Evolutionary conservation across 2,329 filamentous ascomycete genomes (phyloP).

Genomic region (Zalaria sp.): DNA sequence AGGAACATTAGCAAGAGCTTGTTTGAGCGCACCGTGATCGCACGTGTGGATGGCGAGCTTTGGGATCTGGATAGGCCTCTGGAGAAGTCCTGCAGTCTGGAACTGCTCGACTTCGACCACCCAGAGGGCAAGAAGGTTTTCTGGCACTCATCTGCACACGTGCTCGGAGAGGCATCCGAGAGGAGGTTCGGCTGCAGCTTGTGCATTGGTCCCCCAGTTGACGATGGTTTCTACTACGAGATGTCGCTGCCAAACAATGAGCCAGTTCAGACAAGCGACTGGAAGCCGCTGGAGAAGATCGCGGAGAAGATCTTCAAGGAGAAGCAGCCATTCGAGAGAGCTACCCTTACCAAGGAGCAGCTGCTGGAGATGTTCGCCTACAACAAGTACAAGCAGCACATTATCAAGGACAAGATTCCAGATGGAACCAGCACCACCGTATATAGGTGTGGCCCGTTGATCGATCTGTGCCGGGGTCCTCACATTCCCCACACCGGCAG

Average conservation of each 20-base stretch:
- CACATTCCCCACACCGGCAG: constrained; percentile 88
- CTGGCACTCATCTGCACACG: constrained; percentile 93
- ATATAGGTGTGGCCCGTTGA: constrained; percentile 83
- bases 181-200: constrained; percentile 80
- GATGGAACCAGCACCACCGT: constrained; percentile 88
- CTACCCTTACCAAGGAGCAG: constrained; percentile 80
- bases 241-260: constrained; percentile 69
- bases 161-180: constrained; percentile 90
- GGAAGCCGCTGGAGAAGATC: constrained; percentile 70
- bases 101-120: constrained; percentile 71
- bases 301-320: constrained; percentile 83
- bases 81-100: constrained; percentile 74
- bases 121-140: constrained; percentile 78
- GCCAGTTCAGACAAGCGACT: constrained; percentile 60
- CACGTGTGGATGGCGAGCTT: constrained; percentile 68
- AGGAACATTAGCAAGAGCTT: constrained; percentile 73
- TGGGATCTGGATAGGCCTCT: constrained; percentile 91
- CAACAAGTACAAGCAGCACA: constrained; percentile 97
- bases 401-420: constrained; percentile 83
- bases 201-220: constrained; percentile 84
- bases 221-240: constrained; percentile 94
- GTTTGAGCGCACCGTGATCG: constrained; percentile 75
- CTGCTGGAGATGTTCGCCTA: constrained; percentile 92
- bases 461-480: constrained; percentile 89
- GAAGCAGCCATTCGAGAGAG: constrained; percentile 85